Conservation (phyloP, 176 grass and related monocot genomes). For the Juncus effusus region DNA sequence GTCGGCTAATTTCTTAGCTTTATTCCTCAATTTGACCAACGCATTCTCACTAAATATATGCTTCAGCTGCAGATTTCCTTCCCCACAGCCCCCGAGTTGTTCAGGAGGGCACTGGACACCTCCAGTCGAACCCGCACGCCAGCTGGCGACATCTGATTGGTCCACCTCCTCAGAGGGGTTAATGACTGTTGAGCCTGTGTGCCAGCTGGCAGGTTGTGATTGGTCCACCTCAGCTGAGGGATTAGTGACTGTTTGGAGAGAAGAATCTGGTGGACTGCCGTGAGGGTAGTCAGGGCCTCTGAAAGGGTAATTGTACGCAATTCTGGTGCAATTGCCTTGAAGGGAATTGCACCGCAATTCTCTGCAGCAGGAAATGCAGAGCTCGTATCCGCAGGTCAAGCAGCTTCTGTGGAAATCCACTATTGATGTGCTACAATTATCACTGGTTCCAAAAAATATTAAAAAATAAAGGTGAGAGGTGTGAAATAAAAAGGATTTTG, state of each 20-base stretch:
- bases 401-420: conserved; percentile 89
- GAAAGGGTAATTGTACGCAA: conserved; percentile 8
- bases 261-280: conserved; percentile 7
- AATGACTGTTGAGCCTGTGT: neutral
- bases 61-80: conserved; percentile 41
- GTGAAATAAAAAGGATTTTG: neutral
- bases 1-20: conserved; percentile 38
- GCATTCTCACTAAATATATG: conserved; percentile 39
- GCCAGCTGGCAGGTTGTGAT: no score
- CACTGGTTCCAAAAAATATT: conserved; percentile 28
- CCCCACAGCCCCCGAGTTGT: conserved; percentile 53
- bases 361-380: conserved; percentile 63
- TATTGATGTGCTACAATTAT: conserved; percentile 70
- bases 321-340: conserved; percentile 44
- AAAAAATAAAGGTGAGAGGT: neutral
- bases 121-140: conserved; percentile 49
- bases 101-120: conserved; percentile 70
- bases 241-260: neutral
- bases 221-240: neutral
- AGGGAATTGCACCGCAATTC: conserved; percentile 60
- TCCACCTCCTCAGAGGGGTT: neutral
- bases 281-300: conserved; percentile 42
- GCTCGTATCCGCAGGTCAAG: conserved; percentile 45
- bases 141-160: conserved; percentile 17
- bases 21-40: conserved; percentile 40